Conservation (phyloP, 176 grass and related monocot species). For the Melocanna baccifera region DNA sequence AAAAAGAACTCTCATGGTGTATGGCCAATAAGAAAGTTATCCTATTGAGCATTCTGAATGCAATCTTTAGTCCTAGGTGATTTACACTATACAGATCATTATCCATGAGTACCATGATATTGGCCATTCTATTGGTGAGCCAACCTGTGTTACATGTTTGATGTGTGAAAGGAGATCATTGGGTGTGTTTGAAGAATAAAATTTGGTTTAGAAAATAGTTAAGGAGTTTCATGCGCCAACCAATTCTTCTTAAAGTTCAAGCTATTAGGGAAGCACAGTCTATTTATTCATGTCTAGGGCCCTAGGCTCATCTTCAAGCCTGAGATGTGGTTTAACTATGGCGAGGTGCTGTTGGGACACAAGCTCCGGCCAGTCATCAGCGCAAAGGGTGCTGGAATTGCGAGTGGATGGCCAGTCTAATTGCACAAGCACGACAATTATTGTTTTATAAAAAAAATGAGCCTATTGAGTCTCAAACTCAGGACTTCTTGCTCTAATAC, state of each 20-base stretch:
- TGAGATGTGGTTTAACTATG: not conserved
- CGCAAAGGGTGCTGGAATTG: not conserved
- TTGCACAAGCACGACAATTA: not conserved
- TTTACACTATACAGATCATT: not conserved
- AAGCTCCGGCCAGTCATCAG: not conserved
- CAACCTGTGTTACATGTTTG: not conserved
- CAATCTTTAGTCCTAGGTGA: not conserved
- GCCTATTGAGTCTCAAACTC: not conserved
- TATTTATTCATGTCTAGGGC: constrained; percentile 1
- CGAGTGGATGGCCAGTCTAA: not conserved
- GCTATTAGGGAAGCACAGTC: not conserved
- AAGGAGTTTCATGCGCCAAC: not conserved
- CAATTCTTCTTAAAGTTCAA: not conserved
- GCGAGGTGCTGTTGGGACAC: not conserved
- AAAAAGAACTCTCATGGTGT: not conserved
- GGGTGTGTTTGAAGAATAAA: not conserved
- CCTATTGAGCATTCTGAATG: not conserved
- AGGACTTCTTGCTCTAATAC: not conserved
- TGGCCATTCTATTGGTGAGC: not conserved
- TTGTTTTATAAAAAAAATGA: not conserved
- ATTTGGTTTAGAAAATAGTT: not conserved
- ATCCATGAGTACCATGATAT: not conserved
- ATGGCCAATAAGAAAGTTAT: not conserved
- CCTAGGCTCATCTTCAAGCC: constrained; percentile 1
- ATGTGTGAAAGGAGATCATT: not conserved